Base-by-base conservation (phyloP, 345 rosid genomes). In the Balakata baccata region DNA sequence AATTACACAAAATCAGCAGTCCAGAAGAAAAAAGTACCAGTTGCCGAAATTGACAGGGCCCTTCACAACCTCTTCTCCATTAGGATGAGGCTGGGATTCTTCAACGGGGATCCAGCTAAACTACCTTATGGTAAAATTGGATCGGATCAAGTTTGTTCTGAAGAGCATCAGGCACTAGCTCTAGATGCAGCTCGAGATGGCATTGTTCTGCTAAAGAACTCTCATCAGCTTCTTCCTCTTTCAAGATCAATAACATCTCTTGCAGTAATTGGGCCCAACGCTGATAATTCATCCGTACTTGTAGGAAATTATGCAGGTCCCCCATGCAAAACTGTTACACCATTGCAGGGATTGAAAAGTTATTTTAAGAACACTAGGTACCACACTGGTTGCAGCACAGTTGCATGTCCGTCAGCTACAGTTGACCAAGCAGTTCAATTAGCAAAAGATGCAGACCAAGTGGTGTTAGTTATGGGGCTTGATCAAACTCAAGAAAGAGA, bases 221-320 rank as follows among this genome's bases (percentile, higher is more conserved):
- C 81, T 23, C 70, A 34, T 0, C 79, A 81, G 50, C 84, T 80
- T 72, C 95, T 94, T 41, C 98, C 98, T n/a, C 76, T 89, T 66
- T 76, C 87, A 45, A 89, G 85, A 70, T 75, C 82, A 62, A 72
- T 83, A 51, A 18, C 12, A 37, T 87, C 94, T 8, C 86, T 94
- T n/a, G 94, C 91, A 1, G 87, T 89, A 1, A 85, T 94, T 6
- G 97, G 98, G 77, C 98, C 98, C 74, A 92, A 87, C 74, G 97
- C 92, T 4, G n/a, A 90, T 70, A 72, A 72, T 0, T 75, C 90
- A 2, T 52, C 76, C 54, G 85, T 84, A 9, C 91, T 94, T 8
- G 80, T 86, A 0, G 97, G 98, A 61, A 94, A 94, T 81, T 94
- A 94, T 65, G 91, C 89, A 7, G 98, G 94, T 18, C 87, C 87